A percentile compares a stretch with the other conserved stretches of the same genome.
Conservation (phyloP, 1,284 basidiomycete genomes). For the Cyathus olla region DNA sequence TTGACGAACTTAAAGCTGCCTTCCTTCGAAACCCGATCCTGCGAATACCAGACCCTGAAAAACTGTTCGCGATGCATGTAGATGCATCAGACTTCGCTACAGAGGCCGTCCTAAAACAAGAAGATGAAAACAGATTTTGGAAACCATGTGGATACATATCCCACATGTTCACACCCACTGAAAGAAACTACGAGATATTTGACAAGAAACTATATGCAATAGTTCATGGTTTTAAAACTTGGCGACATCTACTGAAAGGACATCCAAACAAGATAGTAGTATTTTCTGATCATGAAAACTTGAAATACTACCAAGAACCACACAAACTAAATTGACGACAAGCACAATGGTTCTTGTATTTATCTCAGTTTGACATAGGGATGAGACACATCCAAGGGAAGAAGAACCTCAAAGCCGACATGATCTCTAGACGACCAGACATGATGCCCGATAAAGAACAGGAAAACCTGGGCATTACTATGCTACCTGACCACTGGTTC, state of each 20-base stretch:
- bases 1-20: neutral
- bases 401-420: neutral
- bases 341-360: conserved; percentile 1
- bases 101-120: neutral
- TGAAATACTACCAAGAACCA: neutral
- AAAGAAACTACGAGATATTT: conserved; percentile 17
- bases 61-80: neutral
- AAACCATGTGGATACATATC: conserved; percentile 6
- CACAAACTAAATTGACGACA: conserved; percentile 1
- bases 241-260: conserved; percentile 10
- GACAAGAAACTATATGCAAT: conserved; percentile 14
- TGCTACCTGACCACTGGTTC: neutral
- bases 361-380: conserved; percentile 1
- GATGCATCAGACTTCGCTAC: neutral
- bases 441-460: neutral
- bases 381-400: neutral
- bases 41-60: neutral
- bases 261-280: neutral
- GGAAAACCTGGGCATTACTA: neutral
- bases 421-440: neutral
- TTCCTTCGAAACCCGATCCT: neutral
- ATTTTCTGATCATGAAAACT: conserved; percentile 7
- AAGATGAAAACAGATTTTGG: neutral
- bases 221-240: conserved; percentile 8
- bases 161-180: neutral